A percentile compares a stretch with the other conserved stretches of the same genome.
Conservation (phyloP, 176 grass and related monocot genomes). For the Eremochloa ophiuroides region DNA sequence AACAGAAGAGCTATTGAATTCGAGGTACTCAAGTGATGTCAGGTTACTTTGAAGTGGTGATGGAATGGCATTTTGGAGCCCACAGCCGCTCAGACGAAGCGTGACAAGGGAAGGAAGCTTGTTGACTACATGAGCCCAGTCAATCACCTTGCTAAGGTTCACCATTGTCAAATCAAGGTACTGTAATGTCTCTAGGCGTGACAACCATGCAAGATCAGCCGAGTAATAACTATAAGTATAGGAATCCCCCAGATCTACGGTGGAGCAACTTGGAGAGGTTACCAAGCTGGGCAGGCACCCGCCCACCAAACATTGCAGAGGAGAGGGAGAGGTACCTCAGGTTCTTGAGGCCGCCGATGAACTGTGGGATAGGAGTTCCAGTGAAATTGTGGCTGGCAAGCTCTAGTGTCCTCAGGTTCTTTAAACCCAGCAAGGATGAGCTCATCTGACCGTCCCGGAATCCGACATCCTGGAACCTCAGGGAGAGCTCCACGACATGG, state of each 20-base stretch:
- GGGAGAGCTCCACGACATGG: not conserved
- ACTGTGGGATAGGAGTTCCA: not conserved
- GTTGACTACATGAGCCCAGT: conserved; percentile 28
- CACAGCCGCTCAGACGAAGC: fast-evolving
- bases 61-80: not conserved
- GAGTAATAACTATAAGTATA: not conserved
- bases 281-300: conserved; percentile 6
- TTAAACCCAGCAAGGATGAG: conserved; percentile 12
- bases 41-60: conserved; percentile 10
- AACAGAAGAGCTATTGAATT: not conserved
- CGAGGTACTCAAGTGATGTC: conserved; percentile 6
- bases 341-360: not conserved
- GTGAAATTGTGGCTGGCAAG: not conserved
- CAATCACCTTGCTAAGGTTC: not conserved
- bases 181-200: not conserved
- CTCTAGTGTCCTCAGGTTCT: conserved; percentile 12
- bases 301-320: not conserved
- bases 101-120: conserved; percentile 4
- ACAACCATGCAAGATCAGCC: conserved; percentile 14
- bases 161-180: not conserved
- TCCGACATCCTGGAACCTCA: not conserved
- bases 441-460: not conserved
- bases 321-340: conserved; percentile 5
- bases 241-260: conserved; percentile 6
- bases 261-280: conserved; percentile 34